A percentile compares a stretch with the other conserved stretches of the same genome.
phyloP scores from a whole-genome alignment of 345 rosid species.

The Balakata baccata region DNA sequence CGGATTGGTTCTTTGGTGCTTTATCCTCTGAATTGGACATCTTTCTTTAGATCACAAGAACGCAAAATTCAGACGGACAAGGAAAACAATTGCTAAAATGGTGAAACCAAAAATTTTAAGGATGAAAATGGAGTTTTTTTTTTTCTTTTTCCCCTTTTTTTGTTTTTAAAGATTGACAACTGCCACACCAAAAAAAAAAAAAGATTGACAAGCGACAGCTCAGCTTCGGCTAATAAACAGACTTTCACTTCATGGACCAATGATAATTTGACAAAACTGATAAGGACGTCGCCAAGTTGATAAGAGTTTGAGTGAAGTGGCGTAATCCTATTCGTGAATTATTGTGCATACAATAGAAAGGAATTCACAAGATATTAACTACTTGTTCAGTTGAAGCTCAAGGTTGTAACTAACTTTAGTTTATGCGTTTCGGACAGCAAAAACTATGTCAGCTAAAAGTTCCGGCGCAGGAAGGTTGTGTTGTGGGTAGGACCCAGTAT shows the following conservation, averaged over 20 bases:
- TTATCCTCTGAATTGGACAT: slow-evolving; percentile 37
- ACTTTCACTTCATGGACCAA: not conserved
- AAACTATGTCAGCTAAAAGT: not conserved
- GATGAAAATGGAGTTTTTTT: not conserved
- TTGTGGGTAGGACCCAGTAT: too few relatives aligned
- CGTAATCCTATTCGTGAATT: not conserved
- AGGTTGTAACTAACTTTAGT: slow-evolving; percentile 12
- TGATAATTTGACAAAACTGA: not conserved
- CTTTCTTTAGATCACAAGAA: slow-evolving; percentile 4
- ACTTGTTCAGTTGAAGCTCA: not conserved
- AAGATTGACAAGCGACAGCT: not conserved
- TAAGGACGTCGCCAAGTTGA: not conserved
- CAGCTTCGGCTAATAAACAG: not conserved
- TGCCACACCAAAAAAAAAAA: too few relatives aligned
- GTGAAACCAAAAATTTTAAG: not conserved
- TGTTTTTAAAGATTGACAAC: not conserved
- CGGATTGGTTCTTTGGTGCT: not conserved
- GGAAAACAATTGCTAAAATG: not conserved
- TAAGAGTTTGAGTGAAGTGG: not conserved
- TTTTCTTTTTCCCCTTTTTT: not conserved
- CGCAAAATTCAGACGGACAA: not conserved
- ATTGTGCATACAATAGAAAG: not conserved
- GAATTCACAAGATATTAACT: not conserved
- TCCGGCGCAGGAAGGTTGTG: too few relatives aligned
- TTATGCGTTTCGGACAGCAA: not conserved